Percentiles rank a stretch among this genome's conserved stretches.
Evolutionary conservation across 2,329 filamentous ascomycete species (phyloP).

Genomic region (Epichloe uncinata): DNA sequence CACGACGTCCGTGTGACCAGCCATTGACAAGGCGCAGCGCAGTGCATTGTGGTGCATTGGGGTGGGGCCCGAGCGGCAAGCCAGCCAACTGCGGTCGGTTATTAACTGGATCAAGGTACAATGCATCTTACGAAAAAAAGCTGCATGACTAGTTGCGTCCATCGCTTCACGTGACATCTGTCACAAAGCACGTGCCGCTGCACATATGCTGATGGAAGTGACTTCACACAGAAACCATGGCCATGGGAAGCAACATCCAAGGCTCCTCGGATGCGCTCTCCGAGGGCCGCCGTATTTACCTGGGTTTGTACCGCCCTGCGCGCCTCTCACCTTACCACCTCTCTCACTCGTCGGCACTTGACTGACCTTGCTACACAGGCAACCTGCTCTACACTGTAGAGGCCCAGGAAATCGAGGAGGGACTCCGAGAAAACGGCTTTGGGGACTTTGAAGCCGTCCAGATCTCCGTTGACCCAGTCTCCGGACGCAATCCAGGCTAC

Average conservation of each 20-base stretch:
- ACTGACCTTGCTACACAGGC: conserved; percentile 8
- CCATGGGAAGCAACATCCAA: neutral
- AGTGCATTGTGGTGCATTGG: too few species aligned
- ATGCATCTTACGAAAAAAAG: too few species aligned
- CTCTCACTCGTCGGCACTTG: too few species aligned
- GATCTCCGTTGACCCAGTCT: conserved; percentile 56
- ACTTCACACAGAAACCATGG: neutral
- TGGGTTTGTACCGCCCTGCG: conserved; percentile 25
- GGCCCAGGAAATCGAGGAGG: conserved; percentile 47
- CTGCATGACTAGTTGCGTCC: too few species aligned
- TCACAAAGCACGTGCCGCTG: neutral
- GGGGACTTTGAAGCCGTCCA: conserved; percentile 40
- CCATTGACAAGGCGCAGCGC: too few species aligned
- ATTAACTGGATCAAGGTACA: too few species aligned
- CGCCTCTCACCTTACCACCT: too few species aligned
- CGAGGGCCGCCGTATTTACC: conserved; percentile 38
- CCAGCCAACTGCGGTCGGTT: too few species aligned
- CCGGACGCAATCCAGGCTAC: conserved; percentile 50
- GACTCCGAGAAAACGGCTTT: conserved; percentile 31
- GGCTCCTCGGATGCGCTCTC: conserved; percentile 11
- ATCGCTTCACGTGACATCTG: too few species aligned
- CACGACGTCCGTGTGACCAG: too few species aligned
- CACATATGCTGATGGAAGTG: neutral
- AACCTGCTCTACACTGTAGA: conserved; percentile 44
- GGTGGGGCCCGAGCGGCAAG: too few species aligned